phyloP scores from a whole-genome alignment of 768 basidiomycete species.

The Collybia nuda region DNA sequence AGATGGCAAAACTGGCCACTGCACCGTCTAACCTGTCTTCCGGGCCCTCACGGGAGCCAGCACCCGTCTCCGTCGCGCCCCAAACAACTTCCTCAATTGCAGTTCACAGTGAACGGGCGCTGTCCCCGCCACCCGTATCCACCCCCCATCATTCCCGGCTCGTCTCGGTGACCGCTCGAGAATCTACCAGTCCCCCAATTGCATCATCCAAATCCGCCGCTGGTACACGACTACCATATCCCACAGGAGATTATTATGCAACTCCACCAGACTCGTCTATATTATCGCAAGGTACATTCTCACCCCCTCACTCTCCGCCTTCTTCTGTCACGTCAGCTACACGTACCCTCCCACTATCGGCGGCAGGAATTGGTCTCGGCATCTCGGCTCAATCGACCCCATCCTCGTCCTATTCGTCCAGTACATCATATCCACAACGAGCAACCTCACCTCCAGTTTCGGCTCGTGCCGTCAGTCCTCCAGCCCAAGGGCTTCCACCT shows the following conservation, averaged over 20 bases:
- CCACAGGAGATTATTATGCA: conserved; percentile 74
- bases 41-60: conserved; percentile 47
- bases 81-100: conserved; percentile 48
- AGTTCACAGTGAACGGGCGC: conserved; percentile 26
- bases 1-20: conserved; percentile 73
- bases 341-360: conserved; percentile 43
- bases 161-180: conserved; percentile 47
- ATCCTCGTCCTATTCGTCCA: conserved; percentile 26
- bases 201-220: conserved; percentile 43
- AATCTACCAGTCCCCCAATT: conserved; percentile 65
- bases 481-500: conserved; percentile 35
- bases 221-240: conserved; percentile 72
- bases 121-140: conserved; percentile 14
- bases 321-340: conserved; percentile 57
- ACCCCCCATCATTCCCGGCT: conserved; percentile 40
- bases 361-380: conserved; percentile 29
- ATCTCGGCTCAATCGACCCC: conserved; percentile 22
- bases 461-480: conserved; percentile 13
- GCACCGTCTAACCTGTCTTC: conserved; percentile 49
- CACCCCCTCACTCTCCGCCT: conserved; percentile 44
- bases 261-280: conserved; percentile 51
- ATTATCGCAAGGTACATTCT: conserved; percentile 34
- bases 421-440: conserved; percentile 11
- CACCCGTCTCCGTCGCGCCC: conserved; percentile 43
- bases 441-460: conserved; percentile 15